Conservation (phyloP, 805 yeast species). For the Yueomyces sinensis region DNA sequence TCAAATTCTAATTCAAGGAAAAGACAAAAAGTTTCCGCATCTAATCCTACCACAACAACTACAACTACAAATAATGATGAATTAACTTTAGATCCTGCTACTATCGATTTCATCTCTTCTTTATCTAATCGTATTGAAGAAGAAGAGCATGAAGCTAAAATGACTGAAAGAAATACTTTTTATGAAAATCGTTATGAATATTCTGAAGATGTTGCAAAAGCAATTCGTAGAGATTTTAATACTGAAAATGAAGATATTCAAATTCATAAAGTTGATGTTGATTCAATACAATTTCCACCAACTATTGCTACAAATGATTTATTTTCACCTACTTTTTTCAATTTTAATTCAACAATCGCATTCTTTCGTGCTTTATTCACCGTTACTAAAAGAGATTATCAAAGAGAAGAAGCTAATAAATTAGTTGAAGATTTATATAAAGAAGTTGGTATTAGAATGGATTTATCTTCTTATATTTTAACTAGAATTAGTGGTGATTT, state of each 20-base stretch:
- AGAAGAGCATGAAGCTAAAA: constrained; percentile 6
- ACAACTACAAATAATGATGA: constrained; percentile 25
- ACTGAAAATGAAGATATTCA: constrained; percentile 16
- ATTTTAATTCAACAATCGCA: constrained; percentile 15
- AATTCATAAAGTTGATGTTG: constrained; percentile 18
- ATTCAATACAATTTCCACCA: constrained; percentile 24
- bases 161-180: neutral
- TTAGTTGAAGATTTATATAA: constrained; percentile 28
- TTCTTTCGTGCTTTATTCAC: constrained; percentile 27
- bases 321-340: constrained; percentile 23
- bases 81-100: constrained; percentile 25
- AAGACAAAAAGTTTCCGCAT: constrained; percentile 1
- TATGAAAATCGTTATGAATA: constrained; percentile 16
- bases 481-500: constrained; percentile 33
- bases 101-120: constrained; percentile 24
- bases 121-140: constrained; percentile 15
- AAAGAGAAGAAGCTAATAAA: constrained; percentile 30
- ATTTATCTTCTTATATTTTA: constrained; percentile 30
- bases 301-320: constrained; percentile 19
- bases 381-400: constrained; percentile 29
- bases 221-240: constrained; percentile 20
- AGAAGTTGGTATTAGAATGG: constrained; percentile 30
- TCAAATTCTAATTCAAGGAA: constrained; percentile 11
- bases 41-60: constrained; percentile 3
- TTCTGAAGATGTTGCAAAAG: constrained; percentile 24